These are phyloP conservation scores for Gossypium mustelinum DNA, from an alignment of 345 rosid species.

Conservation along the genomic window DNA sequence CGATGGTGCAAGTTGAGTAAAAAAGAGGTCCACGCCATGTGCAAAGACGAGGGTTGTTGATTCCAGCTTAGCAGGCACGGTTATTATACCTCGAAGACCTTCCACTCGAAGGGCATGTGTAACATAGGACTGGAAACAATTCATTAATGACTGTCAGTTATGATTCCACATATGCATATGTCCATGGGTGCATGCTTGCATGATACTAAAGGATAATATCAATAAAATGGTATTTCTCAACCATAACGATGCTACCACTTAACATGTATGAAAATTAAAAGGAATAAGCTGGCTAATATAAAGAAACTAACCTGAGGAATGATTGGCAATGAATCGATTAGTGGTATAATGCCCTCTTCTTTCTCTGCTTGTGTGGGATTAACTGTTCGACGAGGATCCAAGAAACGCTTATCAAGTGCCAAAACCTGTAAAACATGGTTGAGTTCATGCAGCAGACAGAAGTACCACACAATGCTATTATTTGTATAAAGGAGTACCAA, in stretches of 20 bases:
- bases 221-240: not conserved
- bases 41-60: slow-evolving; percentile 86
- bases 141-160: not conserved
- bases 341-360: slow-evolving; percentile 95
- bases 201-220: not conserved
- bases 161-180: not conserved
- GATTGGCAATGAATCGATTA: slow-evolving; percentile 86
- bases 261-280: not conserved
- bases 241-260: too few species aligned
- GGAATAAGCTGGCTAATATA: not conserved
- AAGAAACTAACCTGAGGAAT: slow-evolving; percentile 73
- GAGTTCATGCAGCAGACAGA: not conserved
- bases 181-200: too few species aligned
- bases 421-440: slow-evolving; percentile 43
- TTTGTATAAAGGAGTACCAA: not conserved
- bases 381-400: slow-evolving; percentile 88
- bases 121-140: slow-evolving; percentile 58
- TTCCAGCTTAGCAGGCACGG: slow-evolving; percentile 93
- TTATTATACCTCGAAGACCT: slow-evolving; percentile 70
- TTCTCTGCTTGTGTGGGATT: slow-evolving; percentile 93
- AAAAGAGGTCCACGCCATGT: slow-evolving; percentile 87
- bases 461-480: not conserved
- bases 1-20: slow-evolving; percentile 86
- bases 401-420: slow-evolving; percentile 86
- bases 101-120: slow-evolving; percentile 83